Conservation (phyloP, 2,329 filamentous ascomycete species). For the Kalaharituber pfeilii region DNA sequence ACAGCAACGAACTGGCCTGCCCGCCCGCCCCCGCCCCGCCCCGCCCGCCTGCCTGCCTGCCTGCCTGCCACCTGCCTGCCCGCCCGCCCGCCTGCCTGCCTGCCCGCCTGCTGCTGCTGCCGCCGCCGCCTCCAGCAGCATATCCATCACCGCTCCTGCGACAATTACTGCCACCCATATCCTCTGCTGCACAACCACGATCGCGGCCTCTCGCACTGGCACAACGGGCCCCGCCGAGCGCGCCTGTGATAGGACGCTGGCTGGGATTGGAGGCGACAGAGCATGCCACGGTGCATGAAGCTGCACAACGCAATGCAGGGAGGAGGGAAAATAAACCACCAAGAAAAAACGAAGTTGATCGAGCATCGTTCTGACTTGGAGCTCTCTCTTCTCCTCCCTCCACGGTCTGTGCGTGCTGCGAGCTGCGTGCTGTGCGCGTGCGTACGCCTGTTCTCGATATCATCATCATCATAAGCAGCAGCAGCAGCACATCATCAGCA, state of each 20-base stretch:
- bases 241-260: not conserved
- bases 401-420: not conserved
- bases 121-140: not conserved
- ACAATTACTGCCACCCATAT: not conserved
- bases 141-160: not conserved
- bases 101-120: no score
- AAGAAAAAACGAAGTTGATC: not conserved
- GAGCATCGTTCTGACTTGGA: not conserved
- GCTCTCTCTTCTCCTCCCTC: not conserved
- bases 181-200: not conserved
- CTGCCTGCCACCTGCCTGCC: no score
- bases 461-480: no score
- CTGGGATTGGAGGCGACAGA: not conserved
- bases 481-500: no score
- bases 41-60: no score
- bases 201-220: not conserved
- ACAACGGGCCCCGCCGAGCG: not conserved
- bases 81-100: no score
- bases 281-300: not conserved
- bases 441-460: no score
- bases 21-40: not conserved
- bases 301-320: not conserved
- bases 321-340: no score
- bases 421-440: no score
- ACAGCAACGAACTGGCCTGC: not conserved